Evolutionary conservation across 169 alveolate genomes (phyloP).

Genomic region (Besnoitia besnoiti): DNA sequence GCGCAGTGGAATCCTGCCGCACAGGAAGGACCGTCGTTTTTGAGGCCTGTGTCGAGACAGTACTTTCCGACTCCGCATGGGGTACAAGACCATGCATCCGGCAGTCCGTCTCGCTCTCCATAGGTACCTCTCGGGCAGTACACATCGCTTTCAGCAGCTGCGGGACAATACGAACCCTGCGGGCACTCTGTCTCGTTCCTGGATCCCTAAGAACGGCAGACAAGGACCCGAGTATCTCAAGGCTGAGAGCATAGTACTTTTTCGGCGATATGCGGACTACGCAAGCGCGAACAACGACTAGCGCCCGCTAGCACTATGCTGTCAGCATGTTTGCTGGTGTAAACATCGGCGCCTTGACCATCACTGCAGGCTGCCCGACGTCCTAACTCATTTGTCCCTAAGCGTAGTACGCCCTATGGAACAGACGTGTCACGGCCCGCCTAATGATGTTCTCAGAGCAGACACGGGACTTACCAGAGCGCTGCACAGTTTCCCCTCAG

Average conservation of each 20-base stretch:
- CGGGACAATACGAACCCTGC: constrained; percentile 8
- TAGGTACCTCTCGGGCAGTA: not conserved
- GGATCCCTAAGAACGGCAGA: too few species aligned
- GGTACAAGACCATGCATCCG: constrained; percentile 6
- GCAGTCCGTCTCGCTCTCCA: constrained; percentile 18
- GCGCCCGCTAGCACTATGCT: too few species aligned
- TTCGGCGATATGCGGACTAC: too few species aligned
- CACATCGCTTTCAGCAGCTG: not conserved
- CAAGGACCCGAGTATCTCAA: not conserved
- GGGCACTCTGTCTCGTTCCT: not conserved
- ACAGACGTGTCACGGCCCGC: too few species aligned
- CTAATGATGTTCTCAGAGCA: too few species aligned
- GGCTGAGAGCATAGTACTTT: not conserved
- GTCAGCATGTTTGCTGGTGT: too few species aligned
- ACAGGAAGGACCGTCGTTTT: constrained; percentile 39
- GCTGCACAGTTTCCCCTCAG: constrained; percentile 46
- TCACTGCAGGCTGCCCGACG: too few species aligned
- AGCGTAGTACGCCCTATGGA: too few species aligned
- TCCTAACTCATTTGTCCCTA: too few species aligned
- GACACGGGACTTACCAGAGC: not conserved
- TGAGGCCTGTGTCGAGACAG: constrained; percentile 45
- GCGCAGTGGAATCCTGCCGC: constrained; percentile 37
- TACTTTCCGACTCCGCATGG: constrained; percentile 35
- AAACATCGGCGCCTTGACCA: too few species aligned
- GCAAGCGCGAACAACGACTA: too few species aligned